Base-by-base conservation (phyloP, 1,139 yeast genomes). In the Scheffersomyces parashehatae region DNA sequence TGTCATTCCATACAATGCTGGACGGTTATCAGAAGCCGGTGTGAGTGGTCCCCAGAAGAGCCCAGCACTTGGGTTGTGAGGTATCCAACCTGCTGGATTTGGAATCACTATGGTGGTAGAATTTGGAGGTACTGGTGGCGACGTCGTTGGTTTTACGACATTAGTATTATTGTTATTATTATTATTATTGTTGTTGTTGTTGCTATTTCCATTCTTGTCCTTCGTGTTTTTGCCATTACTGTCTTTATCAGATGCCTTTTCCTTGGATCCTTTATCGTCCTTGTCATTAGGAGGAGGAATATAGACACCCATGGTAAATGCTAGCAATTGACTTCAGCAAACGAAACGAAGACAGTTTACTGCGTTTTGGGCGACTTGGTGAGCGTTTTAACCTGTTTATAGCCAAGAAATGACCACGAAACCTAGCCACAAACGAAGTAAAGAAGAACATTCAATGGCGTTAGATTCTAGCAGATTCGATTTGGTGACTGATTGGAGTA, bases 11-110 rank as follows among this genome's bases (percentile, higher is more conserved):
- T 70, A 73, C 2, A 82, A 56, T 0, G 83, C 85, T 5, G 71
- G 64, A 28, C 65, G 55, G 54, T 79, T 77, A 50, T 82, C 87
- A 2, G 85, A 70, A 0, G 86, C 83, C 2, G 88, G 88, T 1
- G 80, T 83, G 34, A 82, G 57, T 0, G 87, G 86, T 1, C 86
- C 85, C 81, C 84, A 79, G 34, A 80, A 56, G 50, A 82, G 65
- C 1, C 87, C 88, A 16, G 82, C 60, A 46, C 79, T 77, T 7
- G 87, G 88, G 47, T 74, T 73, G 11, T 51, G 54, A 15, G 75
- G 74, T 16, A 66, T 52, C 40, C 53, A 54, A 10, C 53, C 38
- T 5, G 58, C 47, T 9, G 65, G 64, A 37, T 59, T 59, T 10
- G 65, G 62, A 13, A 62, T 53, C 34, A 43, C 37, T 14, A 53